These are phyloP conservation scores for Gaertneriomyces sp. DNA, from an alignment of 192 early-diverging fungal species.

Conservation along the genomic window DNA sequence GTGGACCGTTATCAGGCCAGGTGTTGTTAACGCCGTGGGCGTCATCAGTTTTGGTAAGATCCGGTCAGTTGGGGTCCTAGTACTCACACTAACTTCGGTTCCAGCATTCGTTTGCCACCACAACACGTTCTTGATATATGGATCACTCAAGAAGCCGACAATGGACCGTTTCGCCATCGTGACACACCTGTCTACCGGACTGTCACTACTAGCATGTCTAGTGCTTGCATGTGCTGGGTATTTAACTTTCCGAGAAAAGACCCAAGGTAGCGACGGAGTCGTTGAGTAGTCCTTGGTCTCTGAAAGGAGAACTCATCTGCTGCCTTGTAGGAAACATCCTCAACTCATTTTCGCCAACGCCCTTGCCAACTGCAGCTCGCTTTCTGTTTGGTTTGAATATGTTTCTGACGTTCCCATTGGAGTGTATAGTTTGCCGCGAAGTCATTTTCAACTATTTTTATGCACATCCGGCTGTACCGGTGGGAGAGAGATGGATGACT, in stretches of 20 bases:
- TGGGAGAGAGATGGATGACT: background rate
- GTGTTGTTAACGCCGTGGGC: conserved; percentile 58
- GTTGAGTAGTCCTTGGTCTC: too few species aligned
- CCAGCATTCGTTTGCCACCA: conserved; percentile 90
- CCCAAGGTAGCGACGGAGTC: conserved; percentile 47
- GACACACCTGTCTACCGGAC: conserved; percentile 71
- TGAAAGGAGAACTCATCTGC: too few species aligned
- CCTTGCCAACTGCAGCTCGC: conserved; percentile 81
- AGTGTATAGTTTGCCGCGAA: conserved; percentile 86
- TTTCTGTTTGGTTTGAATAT: conserved; percentile 89
- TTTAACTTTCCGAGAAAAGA: conserved; percentile 78
- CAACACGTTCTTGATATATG: conserved; percentile 90
- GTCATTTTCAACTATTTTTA: conserved; percentile 35
- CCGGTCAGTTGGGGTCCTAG: background rate
- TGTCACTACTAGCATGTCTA: conserved; percentile 69
- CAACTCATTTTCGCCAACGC: conserved; percentile 79
- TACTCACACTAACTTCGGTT: conserved; percentile 25
- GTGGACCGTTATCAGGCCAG: conserved; percentile 15
- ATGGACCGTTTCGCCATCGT: conserved; percentile 81
- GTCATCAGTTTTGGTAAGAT: conserved; percentile 77
- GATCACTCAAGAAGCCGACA: conserved; percentile 77
- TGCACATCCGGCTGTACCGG: conserved; percentile 6
- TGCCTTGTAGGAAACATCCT: conserved; percentile 60
- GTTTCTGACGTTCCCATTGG: conserved; percentile 90
- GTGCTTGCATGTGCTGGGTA: conserved; percentile 72